Conservation (phyloP, 495 filamentous ascomycete genomes). For the Hyaloscypha hepaticicola region DNA sequence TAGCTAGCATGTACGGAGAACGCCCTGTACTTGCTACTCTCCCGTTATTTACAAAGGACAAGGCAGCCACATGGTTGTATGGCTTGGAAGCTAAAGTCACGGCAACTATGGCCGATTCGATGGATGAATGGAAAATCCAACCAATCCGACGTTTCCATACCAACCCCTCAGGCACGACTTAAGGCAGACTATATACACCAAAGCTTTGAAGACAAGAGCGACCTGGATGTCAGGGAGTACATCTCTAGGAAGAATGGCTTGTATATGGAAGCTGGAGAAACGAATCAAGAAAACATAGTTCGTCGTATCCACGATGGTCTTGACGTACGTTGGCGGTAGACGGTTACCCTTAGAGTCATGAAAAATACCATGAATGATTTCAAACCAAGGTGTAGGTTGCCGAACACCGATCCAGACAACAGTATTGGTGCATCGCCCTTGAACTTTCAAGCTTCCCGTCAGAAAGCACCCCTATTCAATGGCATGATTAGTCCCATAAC, state of each 20-base stretch:
- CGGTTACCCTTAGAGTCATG: background rate
- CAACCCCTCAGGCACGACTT: background rate
- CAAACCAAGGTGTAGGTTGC: background rate
- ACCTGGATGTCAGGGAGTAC: background rate
- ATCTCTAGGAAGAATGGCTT: background rate
- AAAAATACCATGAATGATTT: constrained; percentile 7
- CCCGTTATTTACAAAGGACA: background rate
- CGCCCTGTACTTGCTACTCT: background rate
- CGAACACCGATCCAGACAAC: too few species aligned
- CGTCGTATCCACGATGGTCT: constrained; percentile 7
- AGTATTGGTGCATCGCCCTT: too few species aligned
- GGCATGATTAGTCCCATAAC: too few species aligned
- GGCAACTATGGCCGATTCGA: background rate
- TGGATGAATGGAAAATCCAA: background rate
- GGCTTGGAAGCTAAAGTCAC: background rate
- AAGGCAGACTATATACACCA: constrained; percentile 7
- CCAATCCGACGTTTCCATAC: background rate
- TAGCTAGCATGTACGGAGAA: background rate
- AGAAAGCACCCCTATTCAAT: too few species aligned
- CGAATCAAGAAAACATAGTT: background rate
- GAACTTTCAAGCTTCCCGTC: too few species aligned
- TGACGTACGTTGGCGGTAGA: background rate
- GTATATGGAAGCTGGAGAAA: constrained; percentile 7
- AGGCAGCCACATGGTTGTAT: background rate
- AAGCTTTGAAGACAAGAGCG: background rate